A percentile compares a stretch with the other conserved stretches of the same genome.
Evolutionary conservation across 371 early-diverging fungal species (phyloP).

Genomic region (Mortierella sp.): DNA sequence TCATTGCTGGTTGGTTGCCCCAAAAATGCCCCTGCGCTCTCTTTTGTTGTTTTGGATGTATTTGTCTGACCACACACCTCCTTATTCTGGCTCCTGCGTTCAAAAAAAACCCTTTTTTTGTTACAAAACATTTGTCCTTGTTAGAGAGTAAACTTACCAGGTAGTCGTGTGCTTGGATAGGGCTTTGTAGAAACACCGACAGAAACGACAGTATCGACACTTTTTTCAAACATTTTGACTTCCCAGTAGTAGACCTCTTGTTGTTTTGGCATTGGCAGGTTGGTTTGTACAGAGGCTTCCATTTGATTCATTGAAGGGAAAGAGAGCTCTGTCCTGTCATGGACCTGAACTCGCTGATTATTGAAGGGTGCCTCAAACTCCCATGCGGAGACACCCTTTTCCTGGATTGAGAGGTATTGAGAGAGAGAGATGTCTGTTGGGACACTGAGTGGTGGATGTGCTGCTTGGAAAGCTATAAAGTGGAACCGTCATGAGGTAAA

Average conservation of each 20-base stretch:
- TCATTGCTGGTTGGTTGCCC: no score
- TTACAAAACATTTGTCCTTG: not conserved
- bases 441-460: conserved; percentile 72
- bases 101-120: not conserved
- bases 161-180: conserved; percentile 74
- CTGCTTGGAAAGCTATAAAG: conserved; percentile 60
- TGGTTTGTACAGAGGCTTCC: conserved; percentile 85
- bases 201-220: conserved; percentile 67
- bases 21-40: not conserved
- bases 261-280: conserved; percentile 82
- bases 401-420: conserved; percentile 78
- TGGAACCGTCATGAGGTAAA: not conserved
- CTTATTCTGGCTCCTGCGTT: not conserved
- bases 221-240: conserved; percentile 79
- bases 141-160: conserved; percentile 61
- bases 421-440: conserved; percentile 77
- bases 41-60: not conserved
- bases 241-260: conserved; percentile 85
- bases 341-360: conserved; percentile 69
- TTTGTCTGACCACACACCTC: not conserved
- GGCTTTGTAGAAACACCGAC: conserved; percentile 80
- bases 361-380: conserved; percentile 82
- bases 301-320: conserved; percentile 67
- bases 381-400: conserved; percentile 89
- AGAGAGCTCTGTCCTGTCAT: conserved; percentile 82